These are phyloP conservation scores for Xylaria curta DNA, from an alignment of 495 filamentous ascomycete genomes.

Conservation along the genomic window DNA sequence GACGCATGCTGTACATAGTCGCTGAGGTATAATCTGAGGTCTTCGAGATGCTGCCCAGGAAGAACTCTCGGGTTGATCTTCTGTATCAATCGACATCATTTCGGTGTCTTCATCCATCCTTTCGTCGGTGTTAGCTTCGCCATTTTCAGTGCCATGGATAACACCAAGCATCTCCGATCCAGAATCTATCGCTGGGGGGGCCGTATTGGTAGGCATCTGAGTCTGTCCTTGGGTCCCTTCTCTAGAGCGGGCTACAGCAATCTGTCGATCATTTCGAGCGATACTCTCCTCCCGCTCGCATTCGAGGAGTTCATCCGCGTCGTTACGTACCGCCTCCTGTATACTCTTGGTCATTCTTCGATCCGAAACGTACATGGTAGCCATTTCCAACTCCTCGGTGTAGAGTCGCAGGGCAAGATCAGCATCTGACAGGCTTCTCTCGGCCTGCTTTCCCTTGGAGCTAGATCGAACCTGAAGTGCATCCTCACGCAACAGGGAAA, in stretches of 20 bases:
- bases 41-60: slow-evolving; percentile 23
- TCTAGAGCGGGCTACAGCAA: slow-evolving; percentile 1
- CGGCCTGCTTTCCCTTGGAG: slow-evolving; percentile 42
- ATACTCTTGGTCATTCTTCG: slow-evolving; percentile 43
- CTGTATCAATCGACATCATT: not conserved
- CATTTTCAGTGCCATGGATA: slow-evolving; percentile 17
- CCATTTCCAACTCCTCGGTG: slow-evolving; percentile 36
- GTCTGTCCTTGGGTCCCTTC: not conserved
- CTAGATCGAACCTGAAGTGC: slow-evolving; percentile 27
- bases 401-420: slow-evolving; percentile 40
- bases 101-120: not conserved
- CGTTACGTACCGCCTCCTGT: slow-evolving; percentile 38
- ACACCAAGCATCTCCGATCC: slow-evolving; percentile 21
- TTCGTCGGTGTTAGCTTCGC: not conserved
- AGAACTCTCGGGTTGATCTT: not conserved
- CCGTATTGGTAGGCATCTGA: not conserved
- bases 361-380: slow-evolving; percentile 31
- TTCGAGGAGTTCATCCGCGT: slow-evolving; percentile 35
- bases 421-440: slow-evolving; percentile 38
- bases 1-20: slow-evolving; percentile 30
- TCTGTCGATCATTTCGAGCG: slow-evolving; percentile 32
- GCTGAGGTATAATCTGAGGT: not conserved
- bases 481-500: slow-evolving; percentile 42
- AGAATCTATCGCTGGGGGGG: not conserved
- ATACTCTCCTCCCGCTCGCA: slow-evolving; percentile 31